A percentile compares a stretch with the other conserved stretches of the same genome.
These are phyloP conservation scores for Aureobasidium sp. DNA, from an alignment of 2,329 filamentous ascomycete species.

Conservation along the genomic window DNA sequence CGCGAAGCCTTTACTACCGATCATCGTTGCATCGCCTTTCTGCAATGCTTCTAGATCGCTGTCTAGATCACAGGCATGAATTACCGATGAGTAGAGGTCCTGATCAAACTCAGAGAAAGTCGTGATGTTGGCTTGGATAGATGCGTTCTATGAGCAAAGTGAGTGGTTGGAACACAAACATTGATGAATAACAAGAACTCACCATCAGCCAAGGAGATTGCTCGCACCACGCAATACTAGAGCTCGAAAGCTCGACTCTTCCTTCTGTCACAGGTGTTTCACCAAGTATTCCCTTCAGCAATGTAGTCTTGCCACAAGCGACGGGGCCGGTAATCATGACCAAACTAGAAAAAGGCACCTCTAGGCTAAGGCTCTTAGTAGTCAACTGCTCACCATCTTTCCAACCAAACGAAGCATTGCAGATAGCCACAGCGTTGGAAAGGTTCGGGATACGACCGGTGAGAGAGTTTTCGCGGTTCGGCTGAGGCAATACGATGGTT, in stretches of 20 bases:
- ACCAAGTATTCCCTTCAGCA: slow-evolving; percentile 36
- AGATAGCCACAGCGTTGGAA: slow-evolving; percentile 33
- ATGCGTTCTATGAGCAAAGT: slow-evolving; percentile 71
- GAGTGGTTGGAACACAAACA: slow-evolving; percentile 10
- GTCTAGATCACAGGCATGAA: slow-evolving; percentile 63
- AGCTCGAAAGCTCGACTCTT: slow-evolving; percentile 43
- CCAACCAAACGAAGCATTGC: slow-evolving; percentile 34
- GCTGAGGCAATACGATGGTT: slow-evolving; percentile 22
- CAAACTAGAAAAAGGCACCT: slow-evolving; percentile 33
- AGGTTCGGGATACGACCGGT: neutral
- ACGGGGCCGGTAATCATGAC: slow-evolving; percentile 44
- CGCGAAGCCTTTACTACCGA: slow-evolving; percentile 78
- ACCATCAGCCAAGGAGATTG: slow-evolving; percentile 1
- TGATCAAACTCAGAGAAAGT: slow-evolving; percentile 60
- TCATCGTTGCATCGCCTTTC: slow-evolving; percentile 64
- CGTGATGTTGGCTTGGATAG: slow-evolving; percentile 67
- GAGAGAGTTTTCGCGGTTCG: neutral
- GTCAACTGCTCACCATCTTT: slow-evolving; percentile 32
- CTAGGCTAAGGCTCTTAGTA: slow-evolving; percentile 33
- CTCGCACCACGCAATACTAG: slow-evolving; percentile 26
- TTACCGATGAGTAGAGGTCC: slow-evolving; percentile 58
- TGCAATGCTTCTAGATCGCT: slow-evolving; percentile 71
- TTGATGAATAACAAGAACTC: neutral
- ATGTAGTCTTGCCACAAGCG: slow-evolving; percentile 44
- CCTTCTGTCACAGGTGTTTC: slow-evolving; percentile 33